Percentiles rank a stretch among this genome's conserved stretches.
Evolutionary conservation across 192 early-diverging fungal species (phyloP).

Genomic region (Ambispora gerdemannii): DNA sequence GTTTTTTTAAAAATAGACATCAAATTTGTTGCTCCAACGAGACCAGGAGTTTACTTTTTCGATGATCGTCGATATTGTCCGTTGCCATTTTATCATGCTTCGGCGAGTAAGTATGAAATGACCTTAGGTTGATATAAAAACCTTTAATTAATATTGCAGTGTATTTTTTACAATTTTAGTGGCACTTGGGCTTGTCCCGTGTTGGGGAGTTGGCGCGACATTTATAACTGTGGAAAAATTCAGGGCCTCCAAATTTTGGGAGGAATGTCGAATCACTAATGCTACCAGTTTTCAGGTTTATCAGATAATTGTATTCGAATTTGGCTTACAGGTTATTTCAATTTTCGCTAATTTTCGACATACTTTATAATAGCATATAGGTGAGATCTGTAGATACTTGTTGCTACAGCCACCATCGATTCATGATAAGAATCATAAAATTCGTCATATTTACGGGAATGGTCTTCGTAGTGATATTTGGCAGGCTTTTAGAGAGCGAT

Average conservation of each 20-base stretch:
- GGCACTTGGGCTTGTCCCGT: conserved; percentile 33
- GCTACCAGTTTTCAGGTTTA: conserved; percentile 47
- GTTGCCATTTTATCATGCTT: conserved; percentile 63
- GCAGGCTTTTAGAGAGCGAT: conserved; percentile 57
- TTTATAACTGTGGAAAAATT: conserved; percentile 58
- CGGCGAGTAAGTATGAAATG: conserved; percentile 46
- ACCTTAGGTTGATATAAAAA: too few species aligned
- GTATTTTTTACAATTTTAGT: conserved; percentile 9
- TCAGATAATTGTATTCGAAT: too few species aligned
- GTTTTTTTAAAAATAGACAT: too few species aligned
- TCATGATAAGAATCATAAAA: conserved; percentile 50
- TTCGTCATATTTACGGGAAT: conserved; percentile 62
- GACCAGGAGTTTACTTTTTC: too few species aligned
- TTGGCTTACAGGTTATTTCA: too few species aligned
- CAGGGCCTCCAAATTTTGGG: conserved; percentile 48
- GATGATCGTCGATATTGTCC: conserved; percentile 54
- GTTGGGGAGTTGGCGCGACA: conserved; percentile 40
- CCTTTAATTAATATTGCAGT: too few species aligned
- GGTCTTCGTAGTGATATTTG: conserved; percentile 70
- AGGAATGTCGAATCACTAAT: conserved; percentile 46
- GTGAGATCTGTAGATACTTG: conserved; percentile 68
- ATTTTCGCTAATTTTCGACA: too few species aligned
- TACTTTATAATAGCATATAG: conserved; percentile 62
- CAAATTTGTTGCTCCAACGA: too few species aligned
- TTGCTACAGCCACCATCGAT: conserved; percentile 47